Evolutionary conservation across 768 basidiomycete species (phyloP).

Genomic region (Sistotremastrum niveocremeum): DNA sequence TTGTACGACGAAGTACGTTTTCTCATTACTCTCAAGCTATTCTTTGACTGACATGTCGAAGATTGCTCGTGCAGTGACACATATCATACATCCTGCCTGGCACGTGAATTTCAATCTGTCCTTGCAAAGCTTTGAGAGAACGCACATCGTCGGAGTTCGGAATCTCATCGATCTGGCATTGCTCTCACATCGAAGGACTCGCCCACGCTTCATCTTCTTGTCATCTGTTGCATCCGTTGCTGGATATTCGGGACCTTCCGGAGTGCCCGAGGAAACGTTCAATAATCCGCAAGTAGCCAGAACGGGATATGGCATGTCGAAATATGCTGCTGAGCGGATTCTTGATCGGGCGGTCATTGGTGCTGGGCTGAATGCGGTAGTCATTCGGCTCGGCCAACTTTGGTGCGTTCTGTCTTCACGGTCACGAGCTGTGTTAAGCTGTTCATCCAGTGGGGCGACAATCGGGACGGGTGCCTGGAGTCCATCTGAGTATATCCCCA

Average conservation of each 20-base stretch:
- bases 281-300: no score
- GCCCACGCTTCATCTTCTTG: no score
- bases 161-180: constrained; percentile 14
- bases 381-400: not conserved
- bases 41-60: no score
- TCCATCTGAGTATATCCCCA: not conserved
- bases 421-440: not conserved
- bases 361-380: not conserved
- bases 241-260: not conserved
- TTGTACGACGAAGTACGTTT: no score
- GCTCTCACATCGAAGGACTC: not conserved
- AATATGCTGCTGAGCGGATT: not conserved
- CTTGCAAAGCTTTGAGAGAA: constrained; percentile 11
- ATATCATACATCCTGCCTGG: constrained; percentile 11
- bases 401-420: not conserved
- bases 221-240: no score
- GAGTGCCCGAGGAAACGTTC: not conserved
- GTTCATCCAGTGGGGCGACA: no score
- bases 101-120: constrained; percentile 15
- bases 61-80: constrained; percentile 1
- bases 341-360: not conserved
- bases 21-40: no score
- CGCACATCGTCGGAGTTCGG: constrained; percentile 10
- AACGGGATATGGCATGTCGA: not conserved
- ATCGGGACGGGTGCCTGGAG: not conserved